Evolutionary conservation across 2,329 filamentous ascomycete species (phyloP), one percentile per base, ranked within the genome.

Genomic region (Cadophora malorum): DNA sequence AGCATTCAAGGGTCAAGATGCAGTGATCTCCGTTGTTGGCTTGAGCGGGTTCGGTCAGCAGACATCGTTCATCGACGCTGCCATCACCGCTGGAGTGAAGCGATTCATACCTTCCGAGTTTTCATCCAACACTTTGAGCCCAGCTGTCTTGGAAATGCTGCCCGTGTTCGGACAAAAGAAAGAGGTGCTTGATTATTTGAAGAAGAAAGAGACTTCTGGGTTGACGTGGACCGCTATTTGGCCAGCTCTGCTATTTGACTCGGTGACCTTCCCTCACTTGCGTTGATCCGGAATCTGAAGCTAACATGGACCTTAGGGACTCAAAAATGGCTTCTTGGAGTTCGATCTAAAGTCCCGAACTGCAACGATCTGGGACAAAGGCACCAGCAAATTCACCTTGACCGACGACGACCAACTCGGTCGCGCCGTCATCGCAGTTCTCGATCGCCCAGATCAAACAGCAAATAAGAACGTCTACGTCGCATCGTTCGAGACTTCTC

Each of bases 61-160:
- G 38, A 41, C 21, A 14, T 23, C 47, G 12, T 76, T 89, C 64
- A 82, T 88, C 56, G 83, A 89, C 55, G 88, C 86, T 0, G 82
- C 86, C 19, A 81, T 85, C 53, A 81, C 81, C n/a, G 86, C 86
- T 0, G 84, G 85, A 19, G 86, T 90, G 16, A 82, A 85, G 73
- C 81, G 85, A 21, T 87, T 88, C 78, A 80, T 90, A 49, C 86
- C 87, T 1, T 84, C 83, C 14, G 86, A 90, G 65, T 90, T 83
- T 60, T 78, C 78, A 16, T 75, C 76, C 10, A 74, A 80, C 76
- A 74, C 80, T 7, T 25, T 79, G 83, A 75, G 81, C 78, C 16
- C 71, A 70, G 8, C 76, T 23, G 65, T 71, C 8, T 60, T 50
- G 55, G 58, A 64, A 28, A 23, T 65, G 52, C 55, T 66, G 16